A percentile compares a stretch with the other conserved stretches of the same genome.
Evolutionary conservation across 257 asterid genomes (phyloP).

Genomic region (Primulina tabacum): DNA sequence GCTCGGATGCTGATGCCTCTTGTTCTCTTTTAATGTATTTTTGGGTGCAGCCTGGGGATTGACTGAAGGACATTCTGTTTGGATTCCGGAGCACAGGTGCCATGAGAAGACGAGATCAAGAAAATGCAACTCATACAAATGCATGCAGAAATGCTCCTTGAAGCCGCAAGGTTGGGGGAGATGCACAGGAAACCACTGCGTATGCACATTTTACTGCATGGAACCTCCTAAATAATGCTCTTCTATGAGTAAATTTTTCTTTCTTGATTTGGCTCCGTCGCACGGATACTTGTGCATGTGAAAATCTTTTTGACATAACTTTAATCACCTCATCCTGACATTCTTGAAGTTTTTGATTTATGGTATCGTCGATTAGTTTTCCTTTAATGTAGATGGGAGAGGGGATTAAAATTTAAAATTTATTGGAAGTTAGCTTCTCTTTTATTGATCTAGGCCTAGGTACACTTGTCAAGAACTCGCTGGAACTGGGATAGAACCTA

Average conservation of each 20-base stretch:
- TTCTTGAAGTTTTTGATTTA: neutral
- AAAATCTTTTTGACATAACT: neutral
- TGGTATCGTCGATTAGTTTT: neutral
- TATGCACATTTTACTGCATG: slow-evolving; percentile 37
- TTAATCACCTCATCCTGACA: neutral
- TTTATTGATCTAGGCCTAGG: neutral
- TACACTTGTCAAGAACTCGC: neutral
- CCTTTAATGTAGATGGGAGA: neutral
- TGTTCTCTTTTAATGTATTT: too few relatives aligned
- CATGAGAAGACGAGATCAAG: neutral
- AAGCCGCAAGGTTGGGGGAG: slow-evolving; percentile 35
- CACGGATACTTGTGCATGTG: neutral
- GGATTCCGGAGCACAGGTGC: slow-evolving; percentile 53
- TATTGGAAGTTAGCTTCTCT: neutral
- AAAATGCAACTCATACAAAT: slow-evolving; percentile 27
- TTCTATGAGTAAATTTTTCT: neutral
- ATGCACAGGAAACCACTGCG: slow-evolving; percentile 35
- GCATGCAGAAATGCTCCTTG: slow-evolving; percentile 32
- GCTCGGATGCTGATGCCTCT: neutral
- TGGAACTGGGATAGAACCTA: neutral
- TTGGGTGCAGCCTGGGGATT: slow-evolving; percentile 8
- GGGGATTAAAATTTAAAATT: neutral
- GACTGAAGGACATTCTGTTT: slow-evolving; percentile 18
- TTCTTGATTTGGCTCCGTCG: neutral
- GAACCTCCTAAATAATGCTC: slow-evolving; percentile 36